Evolutionary conservation across 768 basidiomycete species (phyloP).

Genomic region (Trametes meyenii): DNA sequence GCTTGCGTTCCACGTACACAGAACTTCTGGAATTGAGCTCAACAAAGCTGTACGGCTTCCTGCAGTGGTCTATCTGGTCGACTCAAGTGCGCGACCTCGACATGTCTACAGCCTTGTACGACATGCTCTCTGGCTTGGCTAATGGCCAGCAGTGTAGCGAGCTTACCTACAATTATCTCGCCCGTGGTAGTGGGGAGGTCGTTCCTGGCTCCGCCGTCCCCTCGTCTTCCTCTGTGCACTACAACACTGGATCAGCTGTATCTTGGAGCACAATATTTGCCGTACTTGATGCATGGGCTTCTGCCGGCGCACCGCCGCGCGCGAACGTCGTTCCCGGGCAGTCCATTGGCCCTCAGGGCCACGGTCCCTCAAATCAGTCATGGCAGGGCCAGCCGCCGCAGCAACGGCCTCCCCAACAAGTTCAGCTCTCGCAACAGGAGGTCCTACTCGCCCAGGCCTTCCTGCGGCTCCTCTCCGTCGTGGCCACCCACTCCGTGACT

Average conservation of each 20-base stretch:
- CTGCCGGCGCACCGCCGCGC: slow-evolving; percentile 52
- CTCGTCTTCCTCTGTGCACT: slow-evolving; percentile 44
- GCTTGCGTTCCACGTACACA: slow-evolving; percentile 50
- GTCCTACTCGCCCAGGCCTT: slow-evolving; percentile 80
- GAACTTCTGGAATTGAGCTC: slow-evolving; percentile 63
- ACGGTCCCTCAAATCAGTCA: slow-evolving; percentile 30
- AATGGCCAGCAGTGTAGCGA: slow-evolving; percentile 86
- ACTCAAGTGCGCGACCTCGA: slow-evolving; percentile 72
- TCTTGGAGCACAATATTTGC: slow-evolving; percentile 82
- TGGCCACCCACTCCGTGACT: slow-evolving; percentile 72
- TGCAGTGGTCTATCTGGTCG: slow-evolving; percentile 91
- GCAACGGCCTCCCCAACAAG: slow-evolving; percentile 45
- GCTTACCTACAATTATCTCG: slow-evolving; percentile 87
- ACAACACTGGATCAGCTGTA: slow-evolving; percentile 54
- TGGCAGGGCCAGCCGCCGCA: slow-evolving; percentile 36
- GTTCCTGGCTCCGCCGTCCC: slow-evolving; percentile 61
- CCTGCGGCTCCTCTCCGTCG: slow-evolving; percentile 75
- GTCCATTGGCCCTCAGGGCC: slow-evolving; percentile 12
- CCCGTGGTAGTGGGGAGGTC: slow-evolving; percentile 71
- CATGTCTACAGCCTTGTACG: slow-evolving; percentile 80
- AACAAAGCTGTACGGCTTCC: slow-evolving; percentile 70
- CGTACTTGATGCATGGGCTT: slow-evolving; percentile 74
- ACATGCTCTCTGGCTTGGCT: slow-evolving; percentile 85
- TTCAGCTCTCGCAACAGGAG: slow-evolving; percentile 65
- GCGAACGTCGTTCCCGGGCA: slow-evolving; percentile 42